Conservation (phyloP, 2,329 filamentous ascomycete species). For the Beauveria sp. region DNA sequence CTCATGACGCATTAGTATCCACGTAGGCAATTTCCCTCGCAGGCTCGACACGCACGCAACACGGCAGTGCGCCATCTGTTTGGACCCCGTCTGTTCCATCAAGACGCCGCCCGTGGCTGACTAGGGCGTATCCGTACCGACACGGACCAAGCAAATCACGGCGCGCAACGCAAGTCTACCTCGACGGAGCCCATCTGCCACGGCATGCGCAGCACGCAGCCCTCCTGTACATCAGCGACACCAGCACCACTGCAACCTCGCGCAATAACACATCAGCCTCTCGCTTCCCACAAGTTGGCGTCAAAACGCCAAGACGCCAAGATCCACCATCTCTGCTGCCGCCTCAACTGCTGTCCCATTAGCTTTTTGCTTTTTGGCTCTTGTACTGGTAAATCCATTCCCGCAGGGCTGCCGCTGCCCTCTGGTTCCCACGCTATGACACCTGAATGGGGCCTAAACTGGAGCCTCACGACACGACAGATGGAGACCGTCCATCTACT, state of each 20-base stretch:
- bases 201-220: background rate
- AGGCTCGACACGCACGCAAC: background rate
- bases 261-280: background rate
- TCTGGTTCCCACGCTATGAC: slow-evolving; percentile 10
- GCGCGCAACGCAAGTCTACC: background rate
- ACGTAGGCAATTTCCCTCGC: slow-evolving; percentile 5
- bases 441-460: slow-evolving; percentile 7
- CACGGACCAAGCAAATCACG: background rate
- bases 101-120: background rate
- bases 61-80: background rate
- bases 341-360: background rate
- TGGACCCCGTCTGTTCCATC: slow-evolving; percentile 7
- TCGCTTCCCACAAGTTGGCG: background rate
- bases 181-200: background rate
- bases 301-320: slow-evolving; percentile 7
- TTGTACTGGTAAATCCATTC: background rate
- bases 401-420: background rate
- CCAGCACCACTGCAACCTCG: background rate
- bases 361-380: background rate
- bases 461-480: slow-evolving; percentile 8
- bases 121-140: background rate
- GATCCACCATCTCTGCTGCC: background rate
- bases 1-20: slow-evolving; percentile 10
- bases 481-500: background rate
- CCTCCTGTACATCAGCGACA: background rate